These are phyloP conservation scores for Sabuloglossum arenarium DNA, from an alignment of 495 filamentous ascomycete genomes.

Conservation along the genomic window DNA sequence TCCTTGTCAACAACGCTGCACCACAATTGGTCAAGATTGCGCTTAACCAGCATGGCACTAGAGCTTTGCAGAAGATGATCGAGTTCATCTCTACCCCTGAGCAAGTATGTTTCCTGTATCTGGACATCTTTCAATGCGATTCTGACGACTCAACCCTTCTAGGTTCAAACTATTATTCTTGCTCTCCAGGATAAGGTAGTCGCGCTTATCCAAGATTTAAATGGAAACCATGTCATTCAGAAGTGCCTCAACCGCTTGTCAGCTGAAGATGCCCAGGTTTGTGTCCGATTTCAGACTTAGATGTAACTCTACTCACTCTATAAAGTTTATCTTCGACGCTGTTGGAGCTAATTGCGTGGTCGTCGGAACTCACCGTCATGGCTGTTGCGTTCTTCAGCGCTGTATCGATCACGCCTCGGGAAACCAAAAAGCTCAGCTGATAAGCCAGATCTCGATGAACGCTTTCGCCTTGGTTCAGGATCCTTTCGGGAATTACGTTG, in stretches of 20 bases:
- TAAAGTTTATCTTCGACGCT: slow-evolving; percentile 77
- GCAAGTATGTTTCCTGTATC: slow-evolving; percentile 19
- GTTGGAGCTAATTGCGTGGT: slow-evolving; percentile 69
- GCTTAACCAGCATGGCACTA: slow-evolving; percentile 87
- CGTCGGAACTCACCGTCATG: slow-evolving; percentile 92
- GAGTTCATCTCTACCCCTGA: slow-evolving; percentile 71
- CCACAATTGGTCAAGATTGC: slow-evolving; percentile 76
- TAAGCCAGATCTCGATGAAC: slow-evolving; percentile 64
- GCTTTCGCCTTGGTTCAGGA: slow-evolving; percentile 76
- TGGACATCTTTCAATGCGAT: neutral
- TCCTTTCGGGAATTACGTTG: slow-evolving; percentile 94
- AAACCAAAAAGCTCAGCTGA: slow-evolving; percentile 66
- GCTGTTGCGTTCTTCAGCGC: slow-evolving; percentile 92
- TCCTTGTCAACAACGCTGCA: slow-evolving; percentile 72
- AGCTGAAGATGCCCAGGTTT: slow-evolving; percentile 47
- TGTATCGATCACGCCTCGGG: slow-evolving; percentile 96
- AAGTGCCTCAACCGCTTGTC: slow-evolving; percentile 91
- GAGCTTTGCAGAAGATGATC: slow-evolving; percentile 97
- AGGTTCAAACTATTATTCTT: slow-evolving; percentile 62
- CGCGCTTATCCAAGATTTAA: slow-evolving; percentile 84
- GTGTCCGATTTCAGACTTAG: neutral
- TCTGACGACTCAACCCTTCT: neutral
- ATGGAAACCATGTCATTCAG: slow-evolving; percentile 97
- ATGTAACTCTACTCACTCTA: slow-evolving; percentile 5
- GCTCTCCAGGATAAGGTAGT: slow-evolving; percentile 65